Base-by-base conservation (phyloP, 106 monocot species). In the Posidonia australis region DNA sequence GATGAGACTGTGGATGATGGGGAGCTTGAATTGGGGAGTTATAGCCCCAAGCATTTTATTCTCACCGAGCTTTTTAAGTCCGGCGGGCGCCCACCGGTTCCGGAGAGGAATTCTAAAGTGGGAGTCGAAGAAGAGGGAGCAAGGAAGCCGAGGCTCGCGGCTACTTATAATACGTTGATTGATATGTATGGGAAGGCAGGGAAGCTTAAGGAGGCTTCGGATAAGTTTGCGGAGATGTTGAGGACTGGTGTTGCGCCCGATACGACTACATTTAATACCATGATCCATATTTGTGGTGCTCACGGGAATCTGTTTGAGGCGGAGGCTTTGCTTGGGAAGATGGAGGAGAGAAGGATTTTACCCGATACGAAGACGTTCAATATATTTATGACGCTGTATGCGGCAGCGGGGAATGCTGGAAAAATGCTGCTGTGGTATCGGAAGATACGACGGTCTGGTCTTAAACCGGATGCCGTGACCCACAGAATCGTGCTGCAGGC, bases 121-220 rank as follows among this genome's bases (percentile, higher is more conserved):
- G 10, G 16, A 11, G 42, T 29, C 5, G 51, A 2, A 32, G 32
- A 36, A 0, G 70, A 62, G 10, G 60, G 30, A 11, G 18, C 53
- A 19, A 64, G 68, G 44, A 87, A 46, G 66, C 87, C 87, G 1
- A 72, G 63, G 29, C 84, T 82, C 19, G 82, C 84, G 9, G 84
- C 82, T 18, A 92, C 92, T 13, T 87, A 84, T 51, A 92, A 92
- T 62, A 80, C 77, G 0, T 61, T 92, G 62, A 92, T 92, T 36
- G 92, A 92, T 77, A 42, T 92, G 66, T 87, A 84, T 72, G 92
- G 87, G 13, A 92, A 92, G 46, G 84, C 87, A 4, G 84, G 84
- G 21, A 80, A 70, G 69, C 77, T 92, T 3, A 47, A 67, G 42
- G 75, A 92, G 32, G 92, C 92, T 19, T 80, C 87, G 11, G 73